A percentile compares a stretch with the other conserved stretches of the same genome.
These are phyloP conservation scores for Nigrospora osmanthi DNA, from an alignment of 2,329 filamentous ascomycete genomes.

Conservation along the genomic window DNA sequence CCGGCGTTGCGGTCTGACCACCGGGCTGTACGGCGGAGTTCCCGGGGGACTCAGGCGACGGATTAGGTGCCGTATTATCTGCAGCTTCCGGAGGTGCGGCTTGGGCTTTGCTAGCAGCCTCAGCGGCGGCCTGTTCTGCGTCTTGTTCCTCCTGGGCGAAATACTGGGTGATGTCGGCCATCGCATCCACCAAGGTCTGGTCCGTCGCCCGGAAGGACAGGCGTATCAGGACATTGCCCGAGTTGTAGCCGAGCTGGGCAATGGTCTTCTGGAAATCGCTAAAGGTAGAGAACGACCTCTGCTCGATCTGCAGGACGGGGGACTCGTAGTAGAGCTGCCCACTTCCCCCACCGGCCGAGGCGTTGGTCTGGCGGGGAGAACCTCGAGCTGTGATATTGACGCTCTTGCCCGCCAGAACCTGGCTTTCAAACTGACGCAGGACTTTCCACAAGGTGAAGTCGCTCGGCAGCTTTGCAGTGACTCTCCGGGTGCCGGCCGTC, in stretches of 20 bases:
- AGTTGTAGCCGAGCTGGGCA: constrained; percentile 78
- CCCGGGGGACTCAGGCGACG: no score
- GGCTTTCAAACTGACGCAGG: constrained; percentile 81
- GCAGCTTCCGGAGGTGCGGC: background rate
- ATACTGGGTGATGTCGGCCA: constrained; percentile 70
- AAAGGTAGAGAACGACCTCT: constrained; percentile 68
- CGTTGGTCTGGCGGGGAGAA: constrained; percentile 51
- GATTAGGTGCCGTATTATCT: background rate
- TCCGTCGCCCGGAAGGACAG: constrained; percentile 71
- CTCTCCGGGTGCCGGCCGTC: constrained; percentile 49
- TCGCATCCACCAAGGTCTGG: constrained; percentile 75
- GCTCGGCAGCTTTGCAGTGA: constrained; percentile 81
- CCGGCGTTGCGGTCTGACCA: constrained; percentile 4
- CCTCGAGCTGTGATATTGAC: constrained; percentile 82
- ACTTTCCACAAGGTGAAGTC: constrained; percentile 85
- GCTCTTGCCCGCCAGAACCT: constrained; percentile 49
- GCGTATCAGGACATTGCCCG: constrained; percentile 71
- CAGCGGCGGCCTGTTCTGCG: constrained; percentile 6
- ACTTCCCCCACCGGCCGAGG: constrained; percentile 38
- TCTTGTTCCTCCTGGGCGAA: constrained; percentile 48
- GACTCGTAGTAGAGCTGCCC: constrained; percentile 84
- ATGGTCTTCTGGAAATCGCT: constrained; percentile 83
- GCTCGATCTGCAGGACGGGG: constrained; percentile 78
- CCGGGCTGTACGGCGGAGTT: background rate
- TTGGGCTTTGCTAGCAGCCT: constrained; percentile 5